Base-by-base conservation (phyloP, 2,329 filamentous ascomycete species). In the Samsoniella hepiali region DNA sequence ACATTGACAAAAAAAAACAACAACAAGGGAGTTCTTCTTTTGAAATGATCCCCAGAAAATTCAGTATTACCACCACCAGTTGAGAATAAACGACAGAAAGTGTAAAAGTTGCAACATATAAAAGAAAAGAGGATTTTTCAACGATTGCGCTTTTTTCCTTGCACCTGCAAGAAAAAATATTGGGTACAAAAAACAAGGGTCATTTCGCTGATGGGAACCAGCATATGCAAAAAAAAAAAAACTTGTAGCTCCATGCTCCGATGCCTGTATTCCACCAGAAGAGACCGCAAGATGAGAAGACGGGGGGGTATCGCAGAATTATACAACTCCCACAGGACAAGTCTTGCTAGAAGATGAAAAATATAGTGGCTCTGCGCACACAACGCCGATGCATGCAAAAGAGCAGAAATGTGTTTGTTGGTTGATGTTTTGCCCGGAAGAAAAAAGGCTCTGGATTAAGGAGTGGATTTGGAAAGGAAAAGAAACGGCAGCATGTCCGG, bases 1-100 rank as follows among this genome's bases (percentile, higher is more conserved):
- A 50, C 45, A 68, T 66, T 63, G 54, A 63, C 58, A 67, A 69
- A 59, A 65, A 44, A 65, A 66, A 57, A 54, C 50, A 68, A 55
- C 36, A 64, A 66, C 29, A 63, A 34, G 22, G 22, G 22, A 22
- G 22, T 22, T 22, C 22, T 22, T 22, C 22, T 22, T 22, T 22
- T 22, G 22, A 56, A 64, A 62, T 34, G 10, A 9, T 3, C 17
- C n/a, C 38, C 22, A 36, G 22, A 53, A n/a, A 22, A 42, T 42
- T 38, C 53, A 44, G 29, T 44, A 64, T 62, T 65, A 68, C 44
- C 44, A 49, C 56, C 29, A 11, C 51, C 32, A 22, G 15, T 7
- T 60, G 54, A n/a, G 17, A 45, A 45, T 44, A 32, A 57, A 32
- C 40, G 40, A 32, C 54, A 56, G 51, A 22, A 54, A 8, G 22